Evolutionary conservation across 2,329 filamentous ascomycete genomes (phyloP), one percentile per base, ranked within the genome.

Genomic region (Diplodia corticola): DNA sequence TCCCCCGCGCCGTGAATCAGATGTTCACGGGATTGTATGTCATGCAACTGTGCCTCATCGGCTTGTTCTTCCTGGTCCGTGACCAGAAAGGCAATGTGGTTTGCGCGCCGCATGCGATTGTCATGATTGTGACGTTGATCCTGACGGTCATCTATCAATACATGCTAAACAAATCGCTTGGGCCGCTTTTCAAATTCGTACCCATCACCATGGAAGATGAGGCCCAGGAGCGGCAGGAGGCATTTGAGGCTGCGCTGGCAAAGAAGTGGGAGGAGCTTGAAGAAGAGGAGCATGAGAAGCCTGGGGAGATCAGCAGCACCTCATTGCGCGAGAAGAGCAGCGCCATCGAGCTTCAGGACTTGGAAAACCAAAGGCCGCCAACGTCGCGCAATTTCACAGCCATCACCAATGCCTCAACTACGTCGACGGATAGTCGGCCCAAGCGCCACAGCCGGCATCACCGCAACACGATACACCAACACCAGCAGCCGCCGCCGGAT

Each of bases 151-250:
- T 92, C 4, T 99, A 91, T 72, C 95, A 99, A 75, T 78, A 89
- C 48, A 80, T 96, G 1, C 83, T 98, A 61, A 97, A 97, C 76
- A 81, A 83, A 64, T 91, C 93, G 0, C 98, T 99, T 71, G 86
- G 87, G 0, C 94, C 95, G 2, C 84, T 99, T 10, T 89, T 96
- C 75, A 87, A 90, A 46, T 97, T 97, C 73, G 82, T 99, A 3
- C 95, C 95, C 0, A 96, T 98, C 69, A 98, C 94, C 0, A 88
- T 98, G 65, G 95, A 99, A 76, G 95, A 98, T 69, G 94, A 97
- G 74, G 95, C 95, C 2, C 91, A 95, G 0, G 81, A 91, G n/a
- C 89, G 94, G 6, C 95, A 99, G 71, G 88, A 94, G 73, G 91
- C 91, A 46, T 99, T 98, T 74, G 90, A 54, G 89, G 89, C 3